phyloP scores from a whole-genome alignment of 129 eudicot species.

The Tagetes erecta region DNA sequence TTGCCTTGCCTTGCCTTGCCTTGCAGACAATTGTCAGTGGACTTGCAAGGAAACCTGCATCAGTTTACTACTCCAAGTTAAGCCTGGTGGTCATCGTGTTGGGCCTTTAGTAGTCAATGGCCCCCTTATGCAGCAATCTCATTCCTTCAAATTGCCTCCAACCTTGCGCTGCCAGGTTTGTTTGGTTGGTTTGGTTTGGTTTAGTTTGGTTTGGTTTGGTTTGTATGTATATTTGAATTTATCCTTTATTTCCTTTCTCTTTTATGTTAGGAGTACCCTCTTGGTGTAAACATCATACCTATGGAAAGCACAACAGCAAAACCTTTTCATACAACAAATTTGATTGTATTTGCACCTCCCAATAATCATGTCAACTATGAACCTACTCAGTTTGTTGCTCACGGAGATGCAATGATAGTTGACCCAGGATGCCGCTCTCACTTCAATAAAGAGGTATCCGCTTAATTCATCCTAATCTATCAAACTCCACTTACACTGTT shows the following conservation, averaged over 20 bases:
- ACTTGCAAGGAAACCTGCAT: conserved; percentile 45
- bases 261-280: conserved; percentile 78
- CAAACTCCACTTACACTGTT: too few species aligned
- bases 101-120: conserved; percentile 74
- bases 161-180: conserved; percentile 65
- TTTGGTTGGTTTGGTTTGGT: not conserved
- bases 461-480: not conserved
- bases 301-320: conserved; percentile 81
- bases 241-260: not conserved
- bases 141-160: conserved; percentile 43
- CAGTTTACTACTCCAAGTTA: conserved; percentile 56
- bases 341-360: conserved; percentile 61
- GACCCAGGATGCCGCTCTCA: conserved; percentile 90
- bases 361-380: conserved; percentile 23
- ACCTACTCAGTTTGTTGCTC: conserved; percentile 48
- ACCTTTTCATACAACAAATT: conserved; percentile 81
- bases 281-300: conserved; percentile 74
- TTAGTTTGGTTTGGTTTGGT: too few species aligned
- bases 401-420: conserved; percentile 85
- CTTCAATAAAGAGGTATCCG: conserved; percentile 61
- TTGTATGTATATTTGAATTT: not conserved
- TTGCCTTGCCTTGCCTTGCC: not conserved
- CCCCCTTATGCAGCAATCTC: conserved; percentile 46
- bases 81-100: conserved; percentile 56
- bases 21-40: conserved; percentile 68